Evolutionary conservation across 257 asterid species (phyloP).

Genomic region (Lavandula angustifolia): DNA sequence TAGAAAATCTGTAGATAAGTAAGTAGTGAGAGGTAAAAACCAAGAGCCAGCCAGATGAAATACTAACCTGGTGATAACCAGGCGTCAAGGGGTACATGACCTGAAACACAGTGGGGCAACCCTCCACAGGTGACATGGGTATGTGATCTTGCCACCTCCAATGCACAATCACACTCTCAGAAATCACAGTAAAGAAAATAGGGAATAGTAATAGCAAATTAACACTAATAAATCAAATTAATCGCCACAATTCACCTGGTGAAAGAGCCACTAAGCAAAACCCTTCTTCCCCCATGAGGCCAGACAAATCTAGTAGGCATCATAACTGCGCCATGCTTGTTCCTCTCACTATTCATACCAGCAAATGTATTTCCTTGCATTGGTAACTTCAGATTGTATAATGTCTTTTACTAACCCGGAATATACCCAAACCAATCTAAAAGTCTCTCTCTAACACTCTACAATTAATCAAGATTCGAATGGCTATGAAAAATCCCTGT

Average conservation of each 20-base stretch:
- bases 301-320: slow-evolving; percentile 68
- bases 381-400: slow-evolving; percentile 11
- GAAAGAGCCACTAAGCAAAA: slow-evolving; percentile 66
- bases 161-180: slow-evolving; percentile 28
- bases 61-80: slow-evolving; percentile 68
- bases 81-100: slow-evolving; percentile 56
- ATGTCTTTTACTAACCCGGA: slow-evolving; percentile 17
- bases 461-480: slow-evolving; percentile 4
- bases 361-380: slow-evolving; percentile 48
- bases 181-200: slow-evolving; percentile 19
- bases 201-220: slow-evolving; percentile 16
- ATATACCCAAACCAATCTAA: slow-evolving; percentile 25
- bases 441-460: slow-evolving; percentile 9
- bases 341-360: slow-evolving; percentile 38
- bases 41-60: neutral
- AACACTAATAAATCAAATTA: slow-evolving; percentile 16
- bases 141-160: slow-evolving; percentile 66
- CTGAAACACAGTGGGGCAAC: slow-evolving; percentile 75
- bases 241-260: slow-evolving; percentile 50
- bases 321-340: slow-evolving; percentile 43
- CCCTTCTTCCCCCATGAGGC: slow-evolving; percentile 77
- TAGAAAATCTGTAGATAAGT: neutral
- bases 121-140: slow-evolving; percentile 71
- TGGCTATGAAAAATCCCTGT: neutral
- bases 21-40: neutral